These are phyloP conservation scores for Globisporangium barbulae DNA, from an alignment of 352 stramenopile genomes.

Conservation along the genomic window DNA sequence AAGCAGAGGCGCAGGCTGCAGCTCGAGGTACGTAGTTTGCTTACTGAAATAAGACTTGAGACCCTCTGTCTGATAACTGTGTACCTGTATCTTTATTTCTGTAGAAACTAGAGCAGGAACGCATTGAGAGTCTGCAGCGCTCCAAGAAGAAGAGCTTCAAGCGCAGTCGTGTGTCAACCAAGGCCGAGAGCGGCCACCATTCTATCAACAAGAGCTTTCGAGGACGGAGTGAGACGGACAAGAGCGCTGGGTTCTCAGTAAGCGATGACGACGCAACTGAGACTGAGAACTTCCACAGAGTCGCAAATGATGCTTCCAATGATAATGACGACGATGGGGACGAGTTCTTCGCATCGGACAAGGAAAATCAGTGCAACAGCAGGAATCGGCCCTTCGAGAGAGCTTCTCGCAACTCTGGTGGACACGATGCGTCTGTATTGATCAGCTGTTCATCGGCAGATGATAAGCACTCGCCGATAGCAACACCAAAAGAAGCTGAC, in stretches of 20 bases:
- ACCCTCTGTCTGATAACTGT: background rate
- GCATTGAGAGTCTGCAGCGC: constrained; percentile 14
- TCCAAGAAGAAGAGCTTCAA: constrained; percentile 12
- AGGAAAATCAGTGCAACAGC: constrained; percentile 12
- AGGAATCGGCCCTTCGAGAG: background rate
- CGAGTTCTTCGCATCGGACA: constrained; percentile 6
- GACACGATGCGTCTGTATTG: constrained; percentile 11
- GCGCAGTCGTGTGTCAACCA: background rate
- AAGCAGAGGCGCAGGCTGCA: constrained; percentile 41
- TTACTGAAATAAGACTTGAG: background rate
- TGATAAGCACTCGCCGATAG: background rate
- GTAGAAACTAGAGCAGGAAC: constrained; percentile 25
- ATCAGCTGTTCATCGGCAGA: background rate
- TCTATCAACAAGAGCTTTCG: background rate
- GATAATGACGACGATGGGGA: background rate
- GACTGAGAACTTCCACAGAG: background rate
- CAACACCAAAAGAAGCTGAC: background rate
- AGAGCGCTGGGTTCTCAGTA: background rate
- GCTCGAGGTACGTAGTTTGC: constrained; percentile 33
- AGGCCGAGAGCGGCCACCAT: background rate
- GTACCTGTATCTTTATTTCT: background rate
- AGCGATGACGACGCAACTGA: background rate
- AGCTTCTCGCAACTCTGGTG: background rate
- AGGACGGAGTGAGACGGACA: background rate
- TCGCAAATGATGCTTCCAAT: background rate